These are phyloP conservation scores for Nevesoporus exiguus DNA, from an alignment of 768 basidiomycete species.

Conservation along the genomic window DNA sequence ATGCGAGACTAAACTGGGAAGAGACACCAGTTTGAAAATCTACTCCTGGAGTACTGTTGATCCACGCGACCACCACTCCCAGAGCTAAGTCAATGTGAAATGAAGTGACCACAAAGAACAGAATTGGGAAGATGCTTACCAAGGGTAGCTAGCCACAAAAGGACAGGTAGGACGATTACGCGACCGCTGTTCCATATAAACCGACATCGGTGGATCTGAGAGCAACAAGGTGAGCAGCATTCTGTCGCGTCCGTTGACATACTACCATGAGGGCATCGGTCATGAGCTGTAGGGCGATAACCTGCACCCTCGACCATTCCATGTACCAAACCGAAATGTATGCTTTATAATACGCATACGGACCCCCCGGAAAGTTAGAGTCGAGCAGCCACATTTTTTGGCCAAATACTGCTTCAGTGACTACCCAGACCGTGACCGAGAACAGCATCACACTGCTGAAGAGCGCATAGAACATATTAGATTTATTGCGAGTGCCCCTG, in stretches of 20 bases:
- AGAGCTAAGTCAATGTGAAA: not conserved
- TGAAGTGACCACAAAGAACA: not conserved
- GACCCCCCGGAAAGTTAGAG: not conserved
- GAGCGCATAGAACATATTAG: not conserved
- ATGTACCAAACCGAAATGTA: constrained; percentile 23
- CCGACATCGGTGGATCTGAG: constrained; percentile 27
- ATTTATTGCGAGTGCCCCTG: not conserved
- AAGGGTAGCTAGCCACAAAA: not conserved
- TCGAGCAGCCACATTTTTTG: not conserved
- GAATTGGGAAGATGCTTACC: not conserved
- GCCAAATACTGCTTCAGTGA: not conserved
- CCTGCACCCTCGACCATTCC: constrained; percentile 15
- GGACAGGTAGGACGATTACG: not conserved
- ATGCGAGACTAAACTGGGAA: not conserved
- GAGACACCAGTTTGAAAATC: not conserved
- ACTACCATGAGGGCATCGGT: constrained; percentile 18
- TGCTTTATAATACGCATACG: not conserved
- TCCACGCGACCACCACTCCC: not conserved
- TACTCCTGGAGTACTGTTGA: not conserved
- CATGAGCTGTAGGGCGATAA: not conserved
- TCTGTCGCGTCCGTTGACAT: not conserved
- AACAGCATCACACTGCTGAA: constrained; percentile 24
- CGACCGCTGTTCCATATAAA: not conserved
- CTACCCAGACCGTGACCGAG: constrained; percentile 32
- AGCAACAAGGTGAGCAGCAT: not conserved